phyloP scores from a whole-genome alignment of 2,329 filamentous ascomycete genomes.

The Blastomyces emzantsi region DNA sequence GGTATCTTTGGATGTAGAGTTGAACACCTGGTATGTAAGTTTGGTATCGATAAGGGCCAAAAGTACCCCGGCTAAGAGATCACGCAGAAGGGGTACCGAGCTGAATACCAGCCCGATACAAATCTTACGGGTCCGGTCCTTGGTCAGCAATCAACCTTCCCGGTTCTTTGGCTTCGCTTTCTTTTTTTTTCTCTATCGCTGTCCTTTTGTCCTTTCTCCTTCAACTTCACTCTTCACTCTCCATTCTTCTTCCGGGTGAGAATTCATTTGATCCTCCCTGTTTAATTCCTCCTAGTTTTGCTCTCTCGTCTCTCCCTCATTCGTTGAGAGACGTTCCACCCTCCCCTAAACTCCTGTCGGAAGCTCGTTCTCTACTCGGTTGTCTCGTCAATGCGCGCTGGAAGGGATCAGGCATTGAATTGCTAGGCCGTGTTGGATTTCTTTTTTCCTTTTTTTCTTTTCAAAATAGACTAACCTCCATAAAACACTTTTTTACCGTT shows the following conservation, averaged over 20 bases:
- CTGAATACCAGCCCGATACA: background rate
- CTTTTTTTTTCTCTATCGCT: background rate
- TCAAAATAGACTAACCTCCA: background rate
- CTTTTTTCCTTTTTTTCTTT: background rate
- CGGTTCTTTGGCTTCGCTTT: background rate
- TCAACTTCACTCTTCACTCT: background rate
- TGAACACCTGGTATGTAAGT: background rate
- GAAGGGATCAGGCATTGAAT: conserved; percentile 2
- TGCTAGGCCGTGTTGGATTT: conserved; percentile 2
- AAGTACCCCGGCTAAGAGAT: background rate
- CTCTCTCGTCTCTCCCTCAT: conserved; percentile 1
- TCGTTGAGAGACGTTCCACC: background rate
- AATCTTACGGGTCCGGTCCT: background rate
- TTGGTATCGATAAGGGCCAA: background rate
- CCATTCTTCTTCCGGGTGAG: background rate
- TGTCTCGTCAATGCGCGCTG: background rate
- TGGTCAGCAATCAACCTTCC: background rate
- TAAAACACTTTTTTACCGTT: background rate
- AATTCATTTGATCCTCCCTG: background rate
- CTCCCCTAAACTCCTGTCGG: background rate
- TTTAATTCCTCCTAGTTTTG: background rate
- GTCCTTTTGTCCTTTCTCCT: conserved; percentile 7
- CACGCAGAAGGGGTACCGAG: background rate
- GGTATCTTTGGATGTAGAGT: background rate
- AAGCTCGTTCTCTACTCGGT: background rate